These are phyloP conservation scores for Triticum monococcum DNA, from an alignment of 176 grass and related monocot genomes.

Conservation along the genomic window DNA sequence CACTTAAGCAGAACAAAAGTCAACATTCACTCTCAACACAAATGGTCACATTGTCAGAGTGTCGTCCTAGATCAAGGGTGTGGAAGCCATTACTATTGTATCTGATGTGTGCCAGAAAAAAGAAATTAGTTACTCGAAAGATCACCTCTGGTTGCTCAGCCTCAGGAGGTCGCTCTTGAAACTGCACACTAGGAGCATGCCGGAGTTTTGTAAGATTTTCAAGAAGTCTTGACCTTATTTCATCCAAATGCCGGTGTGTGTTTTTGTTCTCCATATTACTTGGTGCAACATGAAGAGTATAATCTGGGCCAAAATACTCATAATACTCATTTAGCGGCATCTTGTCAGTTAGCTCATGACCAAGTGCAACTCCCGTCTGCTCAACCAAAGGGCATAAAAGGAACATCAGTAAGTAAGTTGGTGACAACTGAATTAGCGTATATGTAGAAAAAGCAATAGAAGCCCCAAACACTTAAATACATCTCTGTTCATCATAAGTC, in stretches of 20 bases:
- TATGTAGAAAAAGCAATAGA: slow-evolving; percentile 16
- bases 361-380: slow-evolving; percentile 91
- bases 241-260: slow-evolving; percentile 66
- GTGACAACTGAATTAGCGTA: not conserved
- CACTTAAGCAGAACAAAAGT: not conserved
- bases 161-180: slow-evolving; percentile 97
- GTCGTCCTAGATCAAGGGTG: not conserved
- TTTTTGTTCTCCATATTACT: slow-evolving; percentile 98
- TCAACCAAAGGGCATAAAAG: slow-evolving; percentile 18
- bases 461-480: not conserved
- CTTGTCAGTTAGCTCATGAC: slow-evolving; percentile 80
- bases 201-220: slow-evolving; percentile 90
- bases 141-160: slow-evolving; percentile 81
- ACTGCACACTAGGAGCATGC: slow-evolving; percentile 96
- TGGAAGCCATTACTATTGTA: not conserved
- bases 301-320: slow-evolving; percentile 86
- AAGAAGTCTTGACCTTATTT: slow-evolving; percentile 83
- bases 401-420: not conserved
- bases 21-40: not conserved
- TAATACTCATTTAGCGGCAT: slow-evolving; percentile 75
- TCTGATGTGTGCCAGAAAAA: slow-evolving; percentile 16
- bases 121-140: not conserved
- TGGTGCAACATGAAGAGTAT: slow-evolving; percentile 65
- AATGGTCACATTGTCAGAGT: not conserved
- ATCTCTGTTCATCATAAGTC: not conserved